phyloP scores from a whole-genome alignment of 1,139 yeast species.

The Pichia sp. region DNA sequence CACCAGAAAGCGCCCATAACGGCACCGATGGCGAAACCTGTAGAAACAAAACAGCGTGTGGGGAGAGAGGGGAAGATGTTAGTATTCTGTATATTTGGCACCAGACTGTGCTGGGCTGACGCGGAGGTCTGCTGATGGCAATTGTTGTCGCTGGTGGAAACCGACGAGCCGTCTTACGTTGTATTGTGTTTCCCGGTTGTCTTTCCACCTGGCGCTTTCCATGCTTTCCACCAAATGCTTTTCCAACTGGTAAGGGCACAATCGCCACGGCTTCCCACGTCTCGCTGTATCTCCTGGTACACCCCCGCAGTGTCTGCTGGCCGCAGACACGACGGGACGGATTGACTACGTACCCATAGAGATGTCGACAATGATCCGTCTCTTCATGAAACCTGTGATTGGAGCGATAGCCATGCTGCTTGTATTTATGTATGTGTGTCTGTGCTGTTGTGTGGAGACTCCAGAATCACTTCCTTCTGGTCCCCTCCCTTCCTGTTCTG shows the following conservation, averaged over 20 bases:
- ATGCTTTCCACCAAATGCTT: too few species aligned
- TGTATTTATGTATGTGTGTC: slow-evolving; percentile 8
- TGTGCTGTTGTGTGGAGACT: background rate
- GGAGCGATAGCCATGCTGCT: slow-evolving; percentile 66
- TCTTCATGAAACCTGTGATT: slow-evolving; percentile 79
- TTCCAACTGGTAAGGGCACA: background rate
- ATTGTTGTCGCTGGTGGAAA: background rate
- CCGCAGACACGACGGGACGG: background rate
- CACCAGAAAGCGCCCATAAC: slow-evolving; percentile 61
- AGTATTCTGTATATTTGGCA: background rate
- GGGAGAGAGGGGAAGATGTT: background rate
- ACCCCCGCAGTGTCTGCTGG: background rate
- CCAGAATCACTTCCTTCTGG: background rate
- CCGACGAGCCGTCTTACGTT: too few species aligned
- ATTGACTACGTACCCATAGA: slow-evolving; percentile 44
- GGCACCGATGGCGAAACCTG: slow-evolving; percentile 37
- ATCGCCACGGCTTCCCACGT: background rate
- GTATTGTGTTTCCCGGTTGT: too few species aligned
- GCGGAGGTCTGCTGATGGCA: background rate
- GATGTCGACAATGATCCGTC: slow-evolving; percentile 78
- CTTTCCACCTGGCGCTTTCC: too few species aligned
- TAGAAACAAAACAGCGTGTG: background rate
- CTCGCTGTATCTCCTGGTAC: background rate
- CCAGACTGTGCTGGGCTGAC: background rate
- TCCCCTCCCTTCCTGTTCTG: background rate